These are phyloP conservation scores for Dipteronia dyeriana DNA, from an alignment of 345 rosid genomes.

Conservation along the genomic window DNA sequence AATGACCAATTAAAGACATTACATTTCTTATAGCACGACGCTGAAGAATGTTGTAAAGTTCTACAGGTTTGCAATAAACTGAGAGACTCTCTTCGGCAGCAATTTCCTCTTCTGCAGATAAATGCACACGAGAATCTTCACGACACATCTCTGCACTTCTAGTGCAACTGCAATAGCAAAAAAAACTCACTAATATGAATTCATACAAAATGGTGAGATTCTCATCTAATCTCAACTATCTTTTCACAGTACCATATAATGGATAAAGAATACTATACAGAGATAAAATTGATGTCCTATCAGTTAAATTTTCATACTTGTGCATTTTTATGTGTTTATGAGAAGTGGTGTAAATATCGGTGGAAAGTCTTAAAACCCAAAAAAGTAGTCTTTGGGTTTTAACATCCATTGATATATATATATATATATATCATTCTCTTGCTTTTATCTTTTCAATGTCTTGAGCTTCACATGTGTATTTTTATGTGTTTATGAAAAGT, in stretches of 20 bases:
- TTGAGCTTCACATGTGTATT: too few relatives aligned
- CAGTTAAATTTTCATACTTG: too few relatives aligned
- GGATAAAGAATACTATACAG: neutral
- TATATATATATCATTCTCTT: too few relatives aligned
- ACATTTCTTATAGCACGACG: slow-evolving; percentile 84
- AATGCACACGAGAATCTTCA: slow-evolving; percentile 72
- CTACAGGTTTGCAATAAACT: slow-evolving; percentile 94
- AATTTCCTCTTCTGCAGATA: slow-evolving; percentile 83
- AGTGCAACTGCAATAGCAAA: slow-evolving; percentile 47
- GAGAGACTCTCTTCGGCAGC: slow-evolving; percentile 90
- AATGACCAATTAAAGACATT: slow-evolving; percentile 20
- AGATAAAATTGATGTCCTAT: too few relatives aligned
- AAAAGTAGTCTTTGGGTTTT: too few relatives aligned
- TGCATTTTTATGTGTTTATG: too few relatives aligned
- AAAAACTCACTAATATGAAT: neutral
- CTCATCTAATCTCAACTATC: neutral
- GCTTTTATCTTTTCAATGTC: too few relatives aligned
- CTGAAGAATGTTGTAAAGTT: slow-evolving; percentile 91
- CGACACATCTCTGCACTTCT: slow-evolving; percentile 95
- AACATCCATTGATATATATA: too few relatives aligned
- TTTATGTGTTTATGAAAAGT: too few relatives aligned
- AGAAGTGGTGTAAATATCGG: too few relatives aligned
- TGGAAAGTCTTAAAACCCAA: too few relatives aligned
- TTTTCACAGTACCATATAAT: neutral
- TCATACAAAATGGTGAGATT: neutral